A percentile compares a stretch with the other conserved stretches of the same genome.
phyloP scores from a whole-genome alignment of 768 basidiomycete genomes.

The Rhizopogon vesiculosus region DNA sequence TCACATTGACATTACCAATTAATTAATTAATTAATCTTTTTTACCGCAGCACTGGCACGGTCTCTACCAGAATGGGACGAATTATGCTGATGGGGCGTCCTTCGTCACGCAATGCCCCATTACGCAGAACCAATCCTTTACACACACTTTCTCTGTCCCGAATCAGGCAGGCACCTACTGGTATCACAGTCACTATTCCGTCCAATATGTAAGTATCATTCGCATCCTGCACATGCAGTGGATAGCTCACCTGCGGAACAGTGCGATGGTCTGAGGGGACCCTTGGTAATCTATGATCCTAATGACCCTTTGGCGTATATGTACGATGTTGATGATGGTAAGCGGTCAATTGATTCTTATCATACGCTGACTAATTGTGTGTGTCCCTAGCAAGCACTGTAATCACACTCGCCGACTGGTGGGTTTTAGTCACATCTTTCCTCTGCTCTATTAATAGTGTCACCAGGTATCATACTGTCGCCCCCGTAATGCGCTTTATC shows the following conservation, averaged over 20 bases:
- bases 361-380: background rate
- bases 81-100: constrained; percentile 30
- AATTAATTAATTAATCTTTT: constrained; percentile 11
- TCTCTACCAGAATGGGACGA: constrained; percentile 21
- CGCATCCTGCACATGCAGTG: constrained; percentile 21
- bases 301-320: constrained; percentile 33
- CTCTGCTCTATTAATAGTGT: background rate
- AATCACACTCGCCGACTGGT: constrained; percentile 35
- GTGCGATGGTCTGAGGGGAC: constrained; percentile 40
- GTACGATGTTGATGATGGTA: constrained; percentile 46
- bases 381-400: constrained; percentile 21
- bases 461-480: constrained; percentile 12
- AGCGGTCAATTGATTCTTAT: background rate
- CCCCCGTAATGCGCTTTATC: constrained; percentile 9
- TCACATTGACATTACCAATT: background rate
- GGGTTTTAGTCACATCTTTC: background rate
- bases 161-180: constrained; percentile 43
- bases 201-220: constrained; percentile 19
- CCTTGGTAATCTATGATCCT: constrained; percentile 42
- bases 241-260: constrained; percentile 16
- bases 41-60: constrained; percentile 28
- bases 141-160: constrained; percentile 27
- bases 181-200: constrained; percentile 38
- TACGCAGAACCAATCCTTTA: constrained; percentile 26
- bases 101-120: constrained; percentile 43